Evolutionary conservation across 1,284 basidiomycete species (phyloP).

Genomic region (Ganoderma sinense): DNA sequence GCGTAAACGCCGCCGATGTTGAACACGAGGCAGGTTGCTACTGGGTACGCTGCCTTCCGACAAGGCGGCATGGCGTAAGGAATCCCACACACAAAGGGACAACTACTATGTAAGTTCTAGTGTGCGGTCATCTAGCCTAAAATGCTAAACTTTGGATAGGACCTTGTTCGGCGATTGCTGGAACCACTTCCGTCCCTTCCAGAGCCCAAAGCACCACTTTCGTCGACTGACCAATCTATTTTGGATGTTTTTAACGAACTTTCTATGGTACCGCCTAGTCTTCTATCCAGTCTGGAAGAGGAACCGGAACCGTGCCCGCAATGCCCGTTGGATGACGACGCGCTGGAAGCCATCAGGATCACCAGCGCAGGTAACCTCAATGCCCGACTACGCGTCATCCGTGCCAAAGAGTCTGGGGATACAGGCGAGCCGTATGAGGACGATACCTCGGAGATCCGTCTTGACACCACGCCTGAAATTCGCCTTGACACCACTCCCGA

Average conservation of each 20-base stretch:
- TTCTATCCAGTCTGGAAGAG: slow-evolving; percentile 59
- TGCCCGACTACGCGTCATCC: slow-evolving; percentile 56
- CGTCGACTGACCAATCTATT: slow-evolving; percentile 56
- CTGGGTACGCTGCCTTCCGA: slow-evolving; percentile 65
- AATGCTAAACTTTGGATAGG: slow-evolving; percentile 48
- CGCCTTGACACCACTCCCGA: slow-evolving; percentile 46
- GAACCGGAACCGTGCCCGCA: slow-evolving; percentile 53
- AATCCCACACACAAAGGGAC: slow-evolving; percentile 65
- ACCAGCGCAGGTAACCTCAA: slow-evolving; percentile 60
- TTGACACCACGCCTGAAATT: slow-evolving; percentile 55
- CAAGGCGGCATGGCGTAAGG: slow-evolving; percentile 66
- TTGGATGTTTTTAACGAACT: slow-evolving; percentile 63
- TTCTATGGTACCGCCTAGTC: slow-evolving; percentile 58
- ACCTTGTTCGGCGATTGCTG: slow-evolving; percentile 70
- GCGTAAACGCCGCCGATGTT: slow-evolving; percentile 11
- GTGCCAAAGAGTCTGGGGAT: slow-evolving; percentile 37
- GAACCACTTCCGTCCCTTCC: slow-evolving; percentile 59
- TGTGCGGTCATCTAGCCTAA: not conserved
- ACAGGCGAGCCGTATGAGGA: slow-evolving; percentile 23
- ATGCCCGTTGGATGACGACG: slow-evolving; percentile 64
- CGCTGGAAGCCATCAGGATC: slow-evolving; percentile 57
- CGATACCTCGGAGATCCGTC: slow-evolving; percentile 57
- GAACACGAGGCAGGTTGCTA: slow-evolving; percentile 54
- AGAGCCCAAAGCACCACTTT: slow-evolving; percentile 51
- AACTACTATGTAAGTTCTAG: slow-evolving; percentile 68